A percentile compares a stretch with the other conserved stretches of the same genome.
phyloP scores from a whole-genome alignment of 805 yeast genomes.

The Brettanomyces custersianus region DNA sequence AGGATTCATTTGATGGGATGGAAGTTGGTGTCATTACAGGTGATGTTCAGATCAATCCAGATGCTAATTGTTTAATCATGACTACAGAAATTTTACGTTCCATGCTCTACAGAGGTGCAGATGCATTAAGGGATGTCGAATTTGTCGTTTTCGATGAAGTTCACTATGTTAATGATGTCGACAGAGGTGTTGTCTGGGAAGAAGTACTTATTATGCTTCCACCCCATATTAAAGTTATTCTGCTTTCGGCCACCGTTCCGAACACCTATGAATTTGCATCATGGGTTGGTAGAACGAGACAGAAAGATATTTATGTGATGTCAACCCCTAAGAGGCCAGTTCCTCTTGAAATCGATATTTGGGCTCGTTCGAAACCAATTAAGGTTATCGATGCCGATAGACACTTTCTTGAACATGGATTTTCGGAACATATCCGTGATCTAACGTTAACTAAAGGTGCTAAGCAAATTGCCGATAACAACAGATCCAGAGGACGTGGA shows the following conservation, averaged over 20 bases:
- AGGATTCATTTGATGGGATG: conserved; percentile 79
- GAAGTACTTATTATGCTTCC: conserved; percentile 94
- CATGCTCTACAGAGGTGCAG: conserved; percentile 96
- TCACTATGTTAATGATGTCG: conserved; percentile 96
- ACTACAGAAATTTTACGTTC: conserved; percentile 96
- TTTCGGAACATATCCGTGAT: conserved; percentile 47
- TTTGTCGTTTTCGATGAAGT: conserved; percentile 99
- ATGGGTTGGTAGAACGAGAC: conserved; percentile 97
- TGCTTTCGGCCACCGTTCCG: conserved; percentile 97
- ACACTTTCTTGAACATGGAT: conserved; percentile 57
- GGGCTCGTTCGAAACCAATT: conserved; percentile 69
- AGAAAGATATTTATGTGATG: conserved; percentile 90
- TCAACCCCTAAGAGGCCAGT: conserved; percentile 96
- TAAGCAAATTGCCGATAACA: conserved; percentile 22
- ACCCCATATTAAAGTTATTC: conserved; percentile 90
- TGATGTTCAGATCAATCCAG: conserved; percentile 97
- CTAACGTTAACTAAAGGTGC: conserved; percentile 35
- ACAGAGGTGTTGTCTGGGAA: conserved; percentile 99
- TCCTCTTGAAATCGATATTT: conserved; percentile 78
- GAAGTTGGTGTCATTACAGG: conserved; percentile 99
- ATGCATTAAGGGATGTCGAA: conserved; percentile 96
- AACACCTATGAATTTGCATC: conserved; percentile 95
- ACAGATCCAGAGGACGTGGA: conserved; percentile 19
- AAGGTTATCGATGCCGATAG: conserved; percentile 72
- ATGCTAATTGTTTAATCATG: conserved; percentile 97